These are phyloP conservation scores for Aspergillus tubingensis DNA, from an alignment of 2,329 filamentous ascomycete species.

Conservation along the genomic window DNA sequence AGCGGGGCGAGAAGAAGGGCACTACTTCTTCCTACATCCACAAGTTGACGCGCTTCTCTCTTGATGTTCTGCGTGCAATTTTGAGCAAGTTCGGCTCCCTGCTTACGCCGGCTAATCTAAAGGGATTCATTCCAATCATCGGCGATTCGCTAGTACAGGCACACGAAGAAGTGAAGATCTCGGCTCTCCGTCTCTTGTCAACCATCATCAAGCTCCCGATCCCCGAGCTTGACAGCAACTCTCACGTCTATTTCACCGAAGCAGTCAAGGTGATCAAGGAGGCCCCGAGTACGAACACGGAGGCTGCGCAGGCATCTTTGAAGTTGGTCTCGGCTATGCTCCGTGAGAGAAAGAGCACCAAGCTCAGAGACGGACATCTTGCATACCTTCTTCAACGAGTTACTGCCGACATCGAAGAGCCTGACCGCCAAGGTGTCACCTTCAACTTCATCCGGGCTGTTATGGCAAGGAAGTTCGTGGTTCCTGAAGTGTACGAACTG, in stretches of 20 bases:
- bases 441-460: conserved; percentile 93
- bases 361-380: conserved; percentile 77
- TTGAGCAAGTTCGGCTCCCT: conserved; percentile 82
- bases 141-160: conserved; percentile 81
- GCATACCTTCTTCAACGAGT: conserved; percentile 80
- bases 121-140: conserved; percentile 83
- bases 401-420: conserved; percentile 87
- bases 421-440: conserved; percentile 85
- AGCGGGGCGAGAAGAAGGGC: conserved; percentile 70
- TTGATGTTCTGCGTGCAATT: conserved; percentile 84
- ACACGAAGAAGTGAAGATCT: conserved; percentile 90
- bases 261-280: conserved; percentile 78
- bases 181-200: conserved; percentile 80
- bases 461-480: conserved; percentile 80
- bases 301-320: conserved; percentile 81
- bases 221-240: conserved; percentile 66
- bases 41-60: conserved; percentile 83
- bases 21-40: conserved; percentile 77
- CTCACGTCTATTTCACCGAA: conserved; percentile 79
- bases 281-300: conserved; percentile 75
- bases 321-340: conserved; percentile 86
- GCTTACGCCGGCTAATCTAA: conserved; percentile 74
- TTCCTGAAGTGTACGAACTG: conserved; percentile 85
- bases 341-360: conserved; percentile 73
- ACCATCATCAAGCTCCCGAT: conserved; percentile 84